Conservation (phyloP, 257 asterid species). For the Capsicum pubescens region DNA sequence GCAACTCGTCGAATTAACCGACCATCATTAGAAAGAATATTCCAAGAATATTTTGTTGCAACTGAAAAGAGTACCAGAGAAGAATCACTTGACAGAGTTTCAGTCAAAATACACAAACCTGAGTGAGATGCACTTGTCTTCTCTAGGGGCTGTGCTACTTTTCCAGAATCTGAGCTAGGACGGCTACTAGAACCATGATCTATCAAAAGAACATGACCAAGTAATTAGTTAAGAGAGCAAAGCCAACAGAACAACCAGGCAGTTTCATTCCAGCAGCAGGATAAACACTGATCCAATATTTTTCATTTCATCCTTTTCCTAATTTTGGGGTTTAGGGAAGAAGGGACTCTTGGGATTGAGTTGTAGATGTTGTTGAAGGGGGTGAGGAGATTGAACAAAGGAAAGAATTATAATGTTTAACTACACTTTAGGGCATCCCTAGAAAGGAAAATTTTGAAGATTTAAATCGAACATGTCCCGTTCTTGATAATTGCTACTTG, state of each 20-base stretch:
- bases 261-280: background rate
- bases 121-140: conserved; percentile 48
- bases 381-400: conserved; percentile 19
- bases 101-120: conserved; percentile 55
- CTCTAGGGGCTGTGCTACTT: conserved; percentile 48
- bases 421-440: conserved; percentile 1
- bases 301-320: background rate
- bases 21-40: conserved; percentile 19
- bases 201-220: conserved; percentile 41
- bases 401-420: background rate
- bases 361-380: background rate
- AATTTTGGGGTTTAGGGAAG: background rate
- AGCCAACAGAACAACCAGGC: background rate
- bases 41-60: background rate
- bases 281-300: background rate
- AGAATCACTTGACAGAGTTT: background rate
- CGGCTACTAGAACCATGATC: conserved; percentile 59
- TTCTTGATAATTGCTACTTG: background rate
- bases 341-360: conserved; percentile 1
- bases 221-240: background rate
- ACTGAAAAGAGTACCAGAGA: conserved; percentile 13
- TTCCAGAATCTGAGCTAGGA: conserved; percentile 79
- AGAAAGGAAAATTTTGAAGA: background rate
- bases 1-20: conserved; percentile 37
- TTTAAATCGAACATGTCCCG: background rate